Percentiles rank a stretch among this genome's conserved stretches.
phyloP scores from a whole-genome alignment of 805 yeast genomes.

The Maudiozyma bulderi region DNA sequence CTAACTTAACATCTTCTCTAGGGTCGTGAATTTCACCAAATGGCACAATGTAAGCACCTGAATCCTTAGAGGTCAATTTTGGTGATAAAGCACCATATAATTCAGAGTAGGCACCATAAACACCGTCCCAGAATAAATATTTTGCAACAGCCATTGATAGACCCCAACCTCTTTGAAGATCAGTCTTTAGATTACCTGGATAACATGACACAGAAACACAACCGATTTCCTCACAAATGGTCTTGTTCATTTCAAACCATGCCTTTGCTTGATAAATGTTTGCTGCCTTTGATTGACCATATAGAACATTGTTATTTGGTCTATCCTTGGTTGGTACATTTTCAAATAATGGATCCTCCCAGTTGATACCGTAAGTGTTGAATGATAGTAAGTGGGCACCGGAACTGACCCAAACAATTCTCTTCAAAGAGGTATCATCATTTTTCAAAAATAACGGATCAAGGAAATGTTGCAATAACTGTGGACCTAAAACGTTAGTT shows the following conservation, averaged over 20 bases:
- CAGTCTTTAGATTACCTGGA: slow-evolving; percentile 31
- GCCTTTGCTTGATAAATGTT: slow-evolving; percentile 29
- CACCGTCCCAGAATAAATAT: slow-evolving; percentile 14
- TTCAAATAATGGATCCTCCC: slow-evolving; percentile 23
- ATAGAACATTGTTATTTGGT: slow-evolving; percentile 14
- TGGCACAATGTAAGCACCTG: slow-evolving; percentile 31
- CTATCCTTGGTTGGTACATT: slow-evolving; percentile 12
- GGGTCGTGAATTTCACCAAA: slow-evolving; percentile 28
- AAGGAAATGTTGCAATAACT: slow-evolving; percentile 30
- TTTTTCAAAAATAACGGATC: slow-evolving; percentile 30
- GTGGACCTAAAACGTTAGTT: slow-evolving; percentile 32
- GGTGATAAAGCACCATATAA: slow-evolving; percentile 32
- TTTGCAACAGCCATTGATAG: slow-evolving; percentile 6
- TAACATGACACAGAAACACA: slow-evolving; percentile 29
- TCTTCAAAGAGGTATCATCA: slow-evolving; percentile 23
- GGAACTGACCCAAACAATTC: slow-evolving; percentile 35
- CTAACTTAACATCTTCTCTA: slow-evolving; percentile 21
- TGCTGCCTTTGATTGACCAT: slow-evolving; percentile 35
- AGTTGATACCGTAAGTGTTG: slow-evolving; percentile 25
- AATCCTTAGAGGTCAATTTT: slow-evolving; percentile 19
- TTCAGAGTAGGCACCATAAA: slow-evolving; percentile 33
- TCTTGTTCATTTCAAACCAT: slow-evolving; percentile 26
- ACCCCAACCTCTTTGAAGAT: slow-evolving; percentile 23
- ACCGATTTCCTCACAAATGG: slow-evolving; percentile 18
- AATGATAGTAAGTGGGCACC: slow-evolving; percentile 26